phyloP scores from a whole-genome alignment of 805 yeast genomes.

The Kodamaea restingae region DNA sequence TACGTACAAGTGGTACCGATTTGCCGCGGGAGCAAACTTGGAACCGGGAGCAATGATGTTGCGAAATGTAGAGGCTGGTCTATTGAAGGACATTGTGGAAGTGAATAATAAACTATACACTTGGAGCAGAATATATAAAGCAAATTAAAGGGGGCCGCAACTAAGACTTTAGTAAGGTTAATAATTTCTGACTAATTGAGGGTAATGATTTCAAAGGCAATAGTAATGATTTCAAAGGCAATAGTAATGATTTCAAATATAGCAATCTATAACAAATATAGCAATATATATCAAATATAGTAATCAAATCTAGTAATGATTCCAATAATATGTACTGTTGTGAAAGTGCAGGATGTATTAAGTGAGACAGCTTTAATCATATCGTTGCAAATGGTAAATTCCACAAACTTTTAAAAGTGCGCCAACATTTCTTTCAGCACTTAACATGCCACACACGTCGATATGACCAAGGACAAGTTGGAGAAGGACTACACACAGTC shows the following conservation, averaged over 20 bases:
- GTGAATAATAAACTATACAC: too few species aligned
- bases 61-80: slow-evolving; percentile 57
- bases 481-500: slow-evolving; percentile 4
- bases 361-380: too few species aligned
- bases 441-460: neutral
- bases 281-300: too few species aligned
- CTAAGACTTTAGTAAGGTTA: neutral
- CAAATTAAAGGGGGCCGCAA: neutral
- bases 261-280: too few species aligned
- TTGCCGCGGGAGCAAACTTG: slow-evolving; percentile 65
- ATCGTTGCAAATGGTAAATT: too few species aligned
- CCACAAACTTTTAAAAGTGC: neutral
- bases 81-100: slow-evolving; percentile 35
- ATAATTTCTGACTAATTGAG: neutral
- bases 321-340: too few species aligned
- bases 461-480: slow-evolving; percentile 8
- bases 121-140: too few species aligned
- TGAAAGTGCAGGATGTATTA: too few species aligned
- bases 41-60: slow-evolving; percentile 55
- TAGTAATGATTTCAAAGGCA: too few species aligned
- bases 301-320: too few species aligned
- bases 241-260: too few species aligned
- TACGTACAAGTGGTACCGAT: slow-evolving; percentile 83
- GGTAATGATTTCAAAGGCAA: too few species aligned
- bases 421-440: neutral